Percentiles rank a stretch among this genome's conserved stretches.
Conservation (phyloP, 352 stramenopile species). For the Globisporangium carolinianum region DNA sequence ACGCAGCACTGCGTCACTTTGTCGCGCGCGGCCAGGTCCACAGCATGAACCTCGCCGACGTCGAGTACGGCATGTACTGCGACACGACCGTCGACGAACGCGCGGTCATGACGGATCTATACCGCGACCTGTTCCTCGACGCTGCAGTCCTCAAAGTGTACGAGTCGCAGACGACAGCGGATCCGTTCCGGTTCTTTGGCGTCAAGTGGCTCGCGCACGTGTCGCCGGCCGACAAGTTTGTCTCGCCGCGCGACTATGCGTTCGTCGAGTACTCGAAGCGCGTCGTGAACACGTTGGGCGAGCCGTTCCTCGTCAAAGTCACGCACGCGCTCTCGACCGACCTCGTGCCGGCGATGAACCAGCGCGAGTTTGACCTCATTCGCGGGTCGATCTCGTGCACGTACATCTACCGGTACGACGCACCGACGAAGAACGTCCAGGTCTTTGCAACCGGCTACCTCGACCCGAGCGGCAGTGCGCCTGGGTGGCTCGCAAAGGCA, state of each 20-base stretch:
- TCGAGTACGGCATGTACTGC: constrained; percentile 63
- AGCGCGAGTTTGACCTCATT: constrained; percentile 39
- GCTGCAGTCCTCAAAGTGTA: constrained; percentile 51
- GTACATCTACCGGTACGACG: constrained; percentile 58
- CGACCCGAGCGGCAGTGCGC: constrained; percentile 38
- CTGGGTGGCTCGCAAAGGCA: constrained; percentile 41
- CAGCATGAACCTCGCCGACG: constrained; percentile 46
- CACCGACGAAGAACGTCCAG: constrained; percentile 42
- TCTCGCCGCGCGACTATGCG: constrained; percentile 48
- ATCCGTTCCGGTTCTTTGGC: constrained; percentile 69
- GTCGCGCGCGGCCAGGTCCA: constrained; percentile 49
- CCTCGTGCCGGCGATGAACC: constrained; percentile 23
- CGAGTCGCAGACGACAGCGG: constrained; percentile 46
- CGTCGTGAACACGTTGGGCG: constrained; percentile 25
- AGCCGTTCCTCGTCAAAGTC: constrained; percentile 57
- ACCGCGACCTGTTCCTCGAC: constrained; percentile 60
- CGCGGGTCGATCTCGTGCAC: constrained; percentile 45
- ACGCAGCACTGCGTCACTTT: constrained; percentile 25
- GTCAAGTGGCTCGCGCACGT: constrained; percentile 65
- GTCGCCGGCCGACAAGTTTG: constrained; percentile 33
- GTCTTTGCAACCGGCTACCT: constrained; percentile 57
- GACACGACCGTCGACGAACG: constrained; percentile 68
- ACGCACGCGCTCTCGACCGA: constrained; percentile 45
- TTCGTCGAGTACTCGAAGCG: constrained; percentile 60
- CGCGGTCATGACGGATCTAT: constrained; percentile 45